phyloP scores from a whole-genome alignment of 257 asterid species.

The Asclepias syriaca region DNA sequence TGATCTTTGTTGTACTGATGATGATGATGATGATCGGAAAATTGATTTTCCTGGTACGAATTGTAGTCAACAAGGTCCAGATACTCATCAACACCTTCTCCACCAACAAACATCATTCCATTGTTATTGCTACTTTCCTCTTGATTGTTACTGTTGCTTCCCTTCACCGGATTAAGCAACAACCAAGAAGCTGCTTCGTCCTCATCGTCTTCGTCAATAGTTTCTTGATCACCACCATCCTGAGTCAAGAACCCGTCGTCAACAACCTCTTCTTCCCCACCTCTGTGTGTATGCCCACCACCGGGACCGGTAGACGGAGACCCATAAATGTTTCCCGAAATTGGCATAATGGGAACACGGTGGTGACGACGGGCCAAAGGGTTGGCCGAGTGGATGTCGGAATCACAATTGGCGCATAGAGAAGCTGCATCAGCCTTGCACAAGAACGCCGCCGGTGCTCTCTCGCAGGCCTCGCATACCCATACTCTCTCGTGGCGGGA shows the following conservation, averaged over 20 bases:
- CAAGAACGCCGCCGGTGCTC: slow-evolving; percentile 60
- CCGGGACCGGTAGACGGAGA: slow-evolving; percentile 15
- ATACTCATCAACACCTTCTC: slow-evolving; percentile 47
- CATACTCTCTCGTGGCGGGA: slow-evolving; percentile 48
- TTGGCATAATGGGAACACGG: slow-evolving; percentile 56
- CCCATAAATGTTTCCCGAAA: slow-evolving; percentile 28
- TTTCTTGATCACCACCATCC: slow-evolving; percentile 23
- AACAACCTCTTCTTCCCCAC: slow-evolving; percentile 8
- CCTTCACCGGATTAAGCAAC: slow-evolving; percentile 44
- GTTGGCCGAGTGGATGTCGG: slow-evolving; percentile 75
- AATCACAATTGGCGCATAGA: slow-evolving; percentile 65
- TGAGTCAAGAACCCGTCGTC: slow-evolving; percentile 31
- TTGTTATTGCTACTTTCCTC: slow-evolving; percentile 10
- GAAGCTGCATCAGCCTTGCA: slow-evolving; percentile 85
- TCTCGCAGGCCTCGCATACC: slow-evolving; percentile 57
- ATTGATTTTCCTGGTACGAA: slow-evolving; percentile 32
- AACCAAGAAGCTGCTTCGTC: slow-evolving; percentile 79
- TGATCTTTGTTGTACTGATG: slow-evolving; percentile 18
- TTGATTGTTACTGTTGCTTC: slow-evolving; percentile 15
- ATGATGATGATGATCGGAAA: slow-evolving; percentile 12
- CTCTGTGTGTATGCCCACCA: background rate
- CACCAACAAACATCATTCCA: slow-evolving; percentile 28
- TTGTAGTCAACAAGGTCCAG: slow-evolving; percentile 50
- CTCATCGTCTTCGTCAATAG: slow-evolving; percentile 41
- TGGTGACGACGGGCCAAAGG: slow-evolving; percentile 87